Evolutionary conservation across 495 filamentous ascomycete genomes (phyloP).

Genomic region (Rusavskia elegans): DNA sequence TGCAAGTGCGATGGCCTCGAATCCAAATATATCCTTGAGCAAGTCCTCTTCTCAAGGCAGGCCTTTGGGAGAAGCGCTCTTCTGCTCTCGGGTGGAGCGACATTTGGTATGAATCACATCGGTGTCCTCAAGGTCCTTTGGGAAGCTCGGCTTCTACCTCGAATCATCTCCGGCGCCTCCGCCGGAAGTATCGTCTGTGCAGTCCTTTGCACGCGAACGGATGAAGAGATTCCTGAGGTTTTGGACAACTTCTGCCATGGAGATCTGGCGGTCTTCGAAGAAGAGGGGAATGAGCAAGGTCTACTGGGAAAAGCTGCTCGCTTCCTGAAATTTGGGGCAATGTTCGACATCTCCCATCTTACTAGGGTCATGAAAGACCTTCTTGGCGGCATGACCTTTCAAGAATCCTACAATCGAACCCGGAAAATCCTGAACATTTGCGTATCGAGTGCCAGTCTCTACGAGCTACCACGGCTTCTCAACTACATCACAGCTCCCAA

Average conservation of each 20-base stretch:
- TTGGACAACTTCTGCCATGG: constrained; percentile 63
- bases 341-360: constrained; percentile 70
- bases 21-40: constrained; percentile 52
- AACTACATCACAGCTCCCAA: constrained; percentile 91
- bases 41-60: constrained; percentile 62
- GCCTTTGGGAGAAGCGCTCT: constrained; percentile 81
- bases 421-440: constrained; percentile 83
- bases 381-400: constrained; percentile 81
- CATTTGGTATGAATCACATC: constrained; percentile 92
- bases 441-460: constrained; percentile 73
- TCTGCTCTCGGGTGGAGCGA: constrained; percentile 77
- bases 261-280: constrained; percentile 71
- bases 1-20: constrained; percentile 38
- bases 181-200: constrained; percentile 89
- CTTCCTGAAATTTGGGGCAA: constrained; percentile 64
- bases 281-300: constrained; percentile 50
- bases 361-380: constrained; percentile 62
- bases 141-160: constrained; percentile 59
- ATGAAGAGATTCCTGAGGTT: constrained; percentile 66
- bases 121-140: constrained; percentile 82
- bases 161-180: constrained; percentile 86
- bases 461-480: constrained; percentile 70
- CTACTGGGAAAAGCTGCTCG: constrained; percentile 53
- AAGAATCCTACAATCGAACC: constrained; percentile 88
- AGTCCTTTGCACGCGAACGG: constrained; percentile 68